Conservation (phyloP, 2,329 filamentous ascomycete genomes). For the Tolypocladium sp. region DNA sequence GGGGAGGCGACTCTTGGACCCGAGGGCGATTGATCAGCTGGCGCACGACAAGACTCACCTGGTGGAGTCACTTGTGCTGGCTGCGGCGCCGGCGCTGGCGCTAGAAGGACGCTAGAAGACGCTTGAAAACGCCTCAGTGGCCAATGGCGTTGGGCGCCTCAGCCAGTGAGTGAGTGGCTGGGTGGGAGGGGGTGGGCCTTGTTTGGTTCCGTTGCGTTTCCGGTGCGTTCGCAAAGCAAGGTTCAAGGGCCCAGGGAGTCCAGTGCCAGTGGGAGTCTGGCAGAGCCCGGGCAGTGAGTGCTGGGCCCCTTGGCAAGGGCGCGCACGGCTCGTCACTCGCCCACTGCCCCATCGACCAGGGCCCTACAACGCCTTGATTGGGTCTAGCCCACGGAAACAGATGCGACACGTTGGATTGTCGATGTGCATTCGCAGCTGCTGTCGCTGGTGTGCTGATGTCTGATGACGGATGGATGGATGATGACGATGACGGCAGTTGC, state of each 20-base stretch:
- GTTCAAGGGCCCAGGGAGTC: not conserved
- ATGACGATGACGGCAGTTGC: not conserved
- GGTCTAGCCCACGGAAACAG: not conserved
- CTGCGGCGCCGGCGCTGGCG: not conserved
- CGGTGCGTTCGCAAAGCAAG: not conserved
- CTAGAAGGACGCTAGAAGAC: slow-evolving; percentile 19
- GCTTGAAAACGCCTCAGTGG: not conserved
- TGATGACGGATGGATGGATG: not conserved
- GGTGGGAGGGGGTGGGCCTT: not conserved
- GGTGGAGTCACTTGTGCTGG: not conserved
- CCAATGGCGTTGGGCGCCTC: not conserved
- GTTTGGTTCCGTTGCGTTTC: not conserved
- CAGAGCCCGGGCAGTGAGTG: too few species aligned
- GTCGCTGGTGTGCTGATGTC: not conserved
- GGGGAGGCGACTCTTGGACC: not conserved
- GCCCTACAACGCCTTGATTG: not conserved
- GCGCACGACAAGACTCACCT: not conserved
- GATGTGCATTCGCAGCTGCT: too few species aligned
- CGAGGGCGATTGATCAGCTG: not conserved
- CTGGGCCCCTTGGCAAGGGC: not conserved
- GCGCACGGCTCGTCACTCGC: not conserved
- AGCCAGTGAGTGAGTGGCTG: not conserved
- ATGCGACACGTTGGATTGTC: too few species aligned
- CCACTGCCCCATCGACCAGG: not conserved
- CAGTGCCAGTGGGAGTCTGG: not conserved